phyloP scores from a whole-genome alignment of 2,329 filamentous ascomycete species.

The Graphilbum ipis-grandicollis region DNA sequence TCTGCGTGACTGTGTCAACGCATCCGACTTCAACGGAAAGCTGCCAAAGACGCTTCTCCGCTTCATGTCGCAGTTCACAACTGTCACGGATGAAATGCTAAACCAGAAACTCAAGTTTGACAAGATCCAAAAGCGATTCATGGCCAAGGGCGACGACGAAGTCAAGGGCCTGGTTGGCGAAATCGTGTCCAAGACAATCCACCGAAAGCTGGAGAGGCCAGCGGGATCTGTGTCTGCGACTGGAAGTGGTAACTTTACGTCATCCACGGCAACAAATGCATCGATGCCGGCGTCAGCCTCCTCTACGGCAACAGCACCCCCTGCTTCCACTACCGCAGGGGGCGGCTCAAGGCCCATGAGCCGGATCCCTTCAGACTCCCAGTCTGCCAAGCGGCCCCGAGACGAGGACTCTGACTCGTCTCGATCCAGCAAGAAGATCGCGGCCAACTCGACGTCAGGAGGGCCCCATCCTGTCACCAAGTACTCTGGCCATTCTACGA shows the following conservation, averaged over 20 bases:
- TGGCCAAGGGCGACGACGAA: slow-evolving; percentile 46
- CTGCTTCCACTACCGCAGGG: background rate
- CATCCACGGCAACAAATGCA: background rate
- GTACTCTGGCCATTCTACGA: slow-evolving; percentile 13
- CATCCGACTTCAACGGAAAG: slow-evolving; percentile 32
- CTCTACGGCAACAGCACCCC: background rate
- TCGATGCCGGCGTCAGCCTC: background rate
- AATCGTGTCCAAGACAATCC: slow-evolving; percentile 25
- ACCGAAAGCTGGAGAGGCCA: slow-evolving; percentile 13
- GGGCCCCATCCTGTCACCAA: slow-evolving; percentile 8
- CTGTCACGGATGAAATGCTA: slow-evolving; percentile 39
- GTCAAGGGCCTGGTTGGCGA: slow-evolving; percentile 41
- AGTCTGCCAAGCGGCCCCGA: slow-evolving; percentile 18
- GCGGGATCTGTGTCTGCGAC: background rate
- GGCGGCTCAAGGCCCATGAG: slow-evolving; percentile 5
- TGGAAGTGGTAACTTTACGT: background rate
- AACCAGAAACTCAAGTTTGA: slow-evolving; percentile 49
- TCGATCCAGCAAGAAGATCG: slow-evolving; percentile 21
- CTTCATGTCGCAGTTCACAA: slow-evolving; percentile 44
- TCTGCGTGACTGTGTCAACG: slow-evolving; percentile 35
- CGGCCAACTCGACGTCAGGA: slow-evolving; percentile 14
- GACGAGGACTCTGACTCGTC: slow-evolving; percentile 20
- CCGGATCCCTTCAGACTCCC: slow-evolving; percentile 10
- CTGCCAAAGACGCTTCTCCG: slow-evolving; percentile 38
- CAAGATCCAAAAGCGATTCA: slow-evolving; percentile 44